Base-by-base conservation (phyloP, 2,329 filamentous ascomycete species). In the Paraphoma sp. region DNA sequence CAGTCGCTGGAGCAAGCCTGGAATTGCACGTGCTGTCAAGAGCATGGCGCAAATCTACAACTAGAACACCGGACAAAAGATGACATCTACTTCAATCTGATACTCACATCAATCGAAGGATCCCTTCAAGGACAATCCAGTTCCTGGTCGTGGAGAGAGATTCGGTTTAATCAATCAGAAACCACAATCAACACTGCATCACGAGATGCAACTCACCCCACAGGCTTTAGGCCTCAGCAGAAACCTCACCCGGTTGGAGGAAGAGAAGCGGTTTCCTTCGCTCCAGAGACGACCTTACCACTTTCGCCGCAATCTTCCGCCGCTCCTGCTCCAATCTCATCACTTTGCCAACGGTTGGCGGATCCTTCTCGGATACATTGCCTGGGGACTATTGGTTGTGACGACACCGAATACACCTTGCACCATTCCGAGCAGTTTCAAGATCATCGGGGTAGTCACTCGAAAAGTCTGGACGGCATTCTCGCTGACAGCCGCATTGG, bases 61-160 rank as follows among this genome's bases (percentile, higher is more conserved):
- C 57, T 68, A 4, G 64, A 68, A 49, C 65, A 68, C 57, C 64
- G 60, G 0, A 67, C 56, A 45, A 42, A 62, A 10, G 41, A 64
- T 10, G 59, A 62, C 31, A 45, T 55, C 23, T 61, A 50, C 45
- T 68, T 68, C 44, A 60, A 67, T 28, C 45, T 68, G 31, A 58
- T 68, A 36, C 55, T 68, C 17, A 48, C 28, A 9, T 36, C 14
- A 11, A 14, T 29, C 0, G 33, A 23, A 23, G 23, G 5, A 31
- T 9, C 46, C 31, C 18, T 12, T 14, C 3, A 10, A 40, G 9
- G 14, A 23, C 2, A 44, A 8, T 12, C 54, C 47, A 5, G 23
- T 4, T 45, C 54, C 9, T 66, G 61, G 60, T 49, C 47, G 5
- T 66, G 60, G 60, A 54, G 43, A 53, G 33, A 38, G 33, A 38